Conservation (phyloP, 208 protist genomes). For the Novymonas esmeraldas region DNA sequence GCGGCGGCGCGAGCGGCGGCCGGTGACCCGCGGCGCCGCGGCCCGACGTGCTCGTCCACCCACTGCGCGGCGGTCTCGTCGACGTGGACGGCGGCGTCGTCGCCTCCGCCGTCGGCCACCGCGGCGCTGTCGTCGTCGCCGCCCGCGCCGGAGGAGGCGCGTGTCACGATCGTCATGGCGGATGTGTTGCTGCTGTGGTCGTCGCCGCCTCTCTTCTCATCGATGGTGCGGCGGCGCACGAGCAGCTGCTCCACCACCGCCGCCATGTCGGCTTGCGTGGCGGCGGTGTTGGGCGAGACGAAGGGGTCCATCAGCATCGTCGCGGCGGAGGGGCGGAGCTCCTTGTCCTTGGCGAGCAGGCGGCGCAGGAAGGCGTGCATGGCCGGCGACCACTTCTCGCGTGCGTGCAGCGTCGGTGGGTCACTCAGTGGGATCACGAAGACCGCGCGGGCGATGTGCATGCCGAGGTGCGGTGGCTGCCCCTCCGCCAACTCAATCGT, state of each 20-base stretch:
- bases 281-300: constrained; percentile 55
- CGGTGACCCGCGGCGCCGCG: constrained; percentile 5
- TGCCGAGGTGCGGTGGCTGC: constrained; percentile 89
- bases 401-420: constrained; percentile 77
- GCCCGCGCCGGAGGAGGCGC: constrained; percentile 21
- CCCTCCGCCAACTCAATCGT: constrained; percentile 96
- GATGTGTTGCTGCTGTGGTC: constrained; percentile 17
- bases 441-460: constrained; percentile 80
- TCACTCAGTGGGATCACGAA: constrained; percentile 79
- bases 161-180: constrained; percentile 34
- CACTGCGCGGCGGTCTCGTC: constrained; percentile 23
- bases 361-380: constrained; percentile 86
- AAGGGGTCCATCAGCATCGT: constrained; percentile 87
- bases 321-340: constrained; percentile 64
- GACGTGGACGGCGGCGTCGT: not conserved
- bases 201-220: constrained; percentile 11
- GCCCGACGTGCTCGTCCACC: constrained; percentile 22
- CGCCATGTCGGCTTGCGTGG: constrained; percentile 65
- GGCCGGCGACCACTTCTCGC: constrained; percentile 87
- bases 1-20: constrained; percentile 6
- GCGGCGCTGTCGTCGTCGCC: constrained; percentile 22
- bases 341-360: constrained; percentile 79
- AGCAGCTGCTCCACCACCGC: constrained; percentile 64
- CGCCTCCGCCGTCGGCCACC: constrained; percentile 1
- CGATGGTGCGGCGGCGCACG: constrained; percentile 43